Conservation (phyloP, 2,329 filamentous ascomycete species). For the Pestalotiopsis sp. region DNA sequence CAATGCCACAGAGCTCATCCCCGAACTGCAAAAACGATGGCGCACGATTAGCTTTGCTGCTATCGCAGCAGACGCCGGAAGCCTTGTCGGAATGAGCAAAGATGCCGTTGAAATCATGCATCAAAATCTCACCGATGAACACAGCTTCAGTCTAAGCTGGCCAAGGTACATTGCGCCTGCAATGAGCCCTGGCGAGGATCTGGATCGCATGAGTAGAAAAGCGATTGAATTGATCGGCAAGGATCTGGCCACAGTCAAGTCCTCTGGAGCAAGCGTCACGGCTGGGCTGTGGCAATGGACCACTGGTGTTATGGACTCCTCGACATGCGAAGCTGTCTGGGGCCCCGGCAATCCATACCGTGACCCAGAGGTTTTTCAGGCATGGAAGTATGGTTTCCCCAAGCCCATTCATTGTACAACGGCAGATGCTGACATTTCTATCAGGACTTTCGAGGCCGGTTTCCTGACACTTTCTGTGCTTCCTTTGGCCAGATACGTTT, state of each 20-base stretch:
- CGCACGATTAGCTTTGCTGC: slow-evolving; percentile 28
- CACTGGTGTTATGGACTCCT: slow-evolving; percentile 19
- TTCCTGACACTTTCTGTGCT: slow-evolving; percentile 21
- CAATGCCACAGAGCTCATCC: slow-evolving; percentile 27
- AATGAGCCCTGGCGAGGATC: slow-evolving; percentile 18
- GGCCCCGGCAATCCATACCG: slow-evolving; percentile 29
- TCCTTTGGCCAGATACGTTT: slow-evolving; percentile 15
- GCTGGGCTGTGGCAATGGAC: slow-evolving; percentile 11
- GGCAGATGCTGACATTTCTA: background rate
- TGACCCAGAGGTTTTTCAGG: slow-evolving; percentile 21
- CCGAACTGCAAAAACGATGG: slow-evolving; percentile 27
- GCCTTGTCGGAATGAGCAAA: slow-evolving; percentile 27
- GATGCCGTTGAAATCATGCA: slow-evolving; percentile 24
- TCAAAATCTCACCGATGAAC: slow-evolving; percentile 19
- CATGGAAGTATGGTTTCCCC: slow-evolving; percentile 21
- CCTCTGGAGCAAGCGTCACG: background rate
- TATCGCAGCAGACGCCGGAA: slow-evolving; percentile 23
- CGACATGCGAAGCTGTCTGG: slow-evolving; percentile 28
- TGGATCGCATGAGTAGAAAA: slow-evolving; percentile 20
- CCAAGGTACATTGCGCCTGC: slow-evolving; percentile 15
- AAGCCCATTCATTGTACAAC: background rate
- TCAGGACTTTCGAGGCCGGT: slow-evolving; percentile 20
- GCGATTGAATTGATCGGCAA: slow-evolving; percentile 21
- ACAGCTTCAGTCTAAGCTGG: slow-evolving; percentile 21
- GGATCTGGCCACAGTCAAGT: slow-evolving; percentile 1